phyloP scores from a whole-genome alignment of 1,139 yeast genomes.

The Lizanozyma gosingica region DNA sequence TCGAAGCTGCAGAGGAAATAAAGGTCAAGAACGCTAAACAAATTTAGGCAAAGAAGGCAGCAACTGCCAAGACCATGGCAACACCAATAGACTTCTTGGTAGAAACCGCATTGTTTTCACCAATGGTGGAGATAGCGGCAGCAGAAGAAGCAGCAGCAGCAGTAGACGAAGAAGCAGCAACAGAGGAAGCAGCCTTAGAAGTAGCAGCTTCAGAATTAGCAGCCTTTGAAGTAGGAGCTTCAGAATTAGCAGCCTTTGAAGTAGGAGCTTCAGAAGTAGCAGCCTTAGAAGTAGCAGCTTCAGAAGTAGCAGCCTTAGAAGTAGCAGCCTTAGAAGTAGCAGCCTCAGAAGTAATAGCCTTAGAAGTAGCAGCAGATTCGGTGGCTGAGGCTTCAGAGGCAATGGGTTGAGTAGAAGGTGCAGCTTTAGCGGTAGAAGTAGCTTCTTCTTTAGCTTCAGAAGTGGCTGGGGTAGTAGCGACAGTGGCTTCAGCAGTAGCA shows the following conservation, averaged over 20 bases:
- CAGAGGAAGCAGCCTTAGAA: conserved; percentile 5
- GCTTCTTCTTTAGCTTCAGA: no score
- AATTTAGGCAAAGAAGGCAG: neutral
- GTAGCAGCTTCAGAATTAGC: conserved; percentile 6
- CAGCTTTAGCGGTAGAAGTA: neutral
- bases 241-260: conserved; percentile 5
- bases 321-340: conserved; percentile 7
- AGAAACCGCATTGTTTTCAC: neutral
- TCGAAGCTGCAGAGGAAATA: no score
- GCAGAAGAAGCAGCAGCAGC: conserved; percentile 6
- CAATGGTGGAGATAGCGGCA: conserved; percentile 3
- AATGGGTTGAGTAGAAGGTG: neutral
- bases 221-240: conserved; percentile 10
- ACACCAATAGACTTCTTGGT: neutral
- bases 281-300: conserved; percentile 4
- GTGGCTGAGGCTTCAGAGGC: neutral
- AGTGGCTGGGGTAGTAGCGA: conserved; percentile 4
- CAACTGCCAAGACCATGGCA: neutral
- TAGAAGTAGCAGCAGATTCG: conserved; percentile 4
- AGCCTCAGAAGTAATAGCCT: conserved; percentile 6
- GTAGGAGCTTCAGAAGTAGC: conserved; percentile 5
- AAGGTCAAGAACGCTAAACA: no score
- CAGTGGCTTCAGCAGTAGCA: conserved; percentile 14
- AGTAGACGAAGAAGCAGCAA: conserved; percentile 4
- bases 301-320: conserved; percentile 5